Evolutionary conservation across 148 eudicot genomes (phyloP).

Genomic region (Chenopodium berlandieri): DNA sequence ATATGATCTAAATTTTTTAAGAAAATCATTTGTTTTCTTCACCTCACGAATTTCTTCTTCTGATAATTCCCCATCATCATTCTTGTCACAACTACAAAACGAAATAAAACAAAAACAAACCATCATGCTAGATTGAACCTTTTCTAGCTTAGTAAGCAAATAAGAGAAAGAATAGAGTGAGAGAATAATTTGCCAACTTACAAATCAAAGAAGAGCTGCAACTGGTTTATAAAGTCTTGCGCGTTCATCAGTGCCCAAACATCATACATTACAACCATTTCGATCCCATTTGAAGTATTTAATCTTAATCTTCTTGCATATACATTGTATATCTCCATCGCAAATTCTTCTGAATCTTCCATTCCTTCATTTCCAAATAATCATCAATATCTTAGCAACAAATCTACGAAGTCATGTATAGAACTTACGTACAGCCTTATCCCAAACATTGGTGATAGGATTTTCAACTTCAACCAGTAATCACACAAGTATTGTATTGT

Average conservation of each 20-base stretch:
- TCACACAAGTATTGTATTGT: no score
- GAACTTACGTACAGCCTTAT: no score
- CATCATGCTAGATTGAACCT: slow-evolving; percentile 5
- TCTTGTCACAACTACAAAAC: slow-evolving; percentile 81
- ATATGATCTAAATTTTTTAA: neutral
- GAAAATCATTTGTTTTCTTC: neutral
- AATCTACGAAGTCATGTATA: no score
- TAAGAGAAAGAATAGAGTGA: neutral
- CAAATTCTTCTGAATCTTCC: slow-evolving; percentile 74
- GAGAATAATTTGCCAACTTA: slow-evolving; percentile 27
- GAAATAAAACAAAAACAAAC: neutral
- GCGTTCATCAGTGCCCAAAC: slow-evolving; percentile 90
- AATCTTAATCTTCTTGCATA: slow-evolving; percentile 65
- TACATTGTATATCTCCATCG: slow-evolving; percentile 68
- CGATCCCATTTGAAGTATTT: slow-evolving; percentile 57
- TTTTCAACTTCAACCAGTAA: no score
- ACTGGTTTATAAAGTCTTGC: slow-evolving; percentile 66
- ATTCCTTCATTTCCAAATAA: slow-evolving; percentile 46
- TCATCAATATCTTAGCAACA: no score
- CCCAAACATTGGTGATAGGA: no score
- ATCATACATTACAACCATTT: slow-evolving; percentile 47
- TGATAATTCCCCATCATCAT: slow-evolving; percentile 88
- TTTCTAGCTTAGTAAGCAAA: neutral
- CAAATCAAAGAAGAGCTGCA: slow-evolving; percentile 93
- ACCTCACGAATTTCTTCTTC: slow-evolving; percentile 96